Base-by-base conservation (phyloP, 1,139 yeast genomes). In the Blastobotrys illinoisensis region DNA sequence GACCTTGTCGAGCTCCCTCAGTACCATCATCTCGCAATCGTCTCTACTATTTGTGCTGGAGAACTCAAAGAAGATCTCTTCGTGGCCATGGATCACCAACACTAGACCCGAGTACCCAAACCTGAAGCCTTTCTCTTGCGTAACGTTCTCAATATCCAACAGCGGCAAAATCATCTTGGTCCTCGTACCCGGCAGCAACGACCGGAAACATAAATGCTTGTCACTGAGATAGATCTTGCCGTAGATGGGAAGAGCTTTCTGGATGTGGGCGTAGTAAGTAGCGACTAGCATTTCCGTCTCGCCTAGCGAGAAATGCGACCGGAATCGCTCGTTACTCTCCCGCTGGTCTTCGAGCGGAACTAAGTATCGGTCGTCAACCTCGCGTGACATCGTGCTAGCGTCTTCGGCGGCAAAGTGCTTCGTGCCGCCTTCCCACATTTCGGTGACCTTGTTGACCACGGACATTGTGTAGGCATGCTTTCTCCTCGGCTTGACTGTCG, bases 91-190 rank as follows among this genome's bases (percentile, higher is more conserved):
- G 3, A 88, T 78, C 0, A 82, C 80, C 23, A 90, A 64, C 0
- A 81, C 85, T 51, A 90, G 72, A 0, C 95, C 93, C 21, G 82
- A 80, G 66, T 86, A 86, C 0, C 82, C 82, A 68, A 83, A 81
- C 55, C 84, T 69, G 63, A 82, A 81, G 0, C 89, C 90, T 50
- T 79, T 79, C 61, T 85, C 90, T 59, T 79, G 79, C 52, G 78
- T 77, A 54, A 86, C 85, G 51, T 79, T 81, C 63, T 86, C 95
- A 32, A 91, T 74, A 63, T 88, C 95, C 16, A 67, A 64, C 49
- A 87, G 71, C 0, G 98, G 98, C 14, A 91, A 69, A n/a, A 89
- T 81, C 96, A 91, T 88, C 58, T 80, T 80, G 1, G 95, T 86
- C 45, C 81, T 79, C 0, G 86, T 79, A 0, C 96, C 96, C 0